Base-by-base conservation (phyloP, 169 alveolate species). In the Blepharisma undulans region DNA sequence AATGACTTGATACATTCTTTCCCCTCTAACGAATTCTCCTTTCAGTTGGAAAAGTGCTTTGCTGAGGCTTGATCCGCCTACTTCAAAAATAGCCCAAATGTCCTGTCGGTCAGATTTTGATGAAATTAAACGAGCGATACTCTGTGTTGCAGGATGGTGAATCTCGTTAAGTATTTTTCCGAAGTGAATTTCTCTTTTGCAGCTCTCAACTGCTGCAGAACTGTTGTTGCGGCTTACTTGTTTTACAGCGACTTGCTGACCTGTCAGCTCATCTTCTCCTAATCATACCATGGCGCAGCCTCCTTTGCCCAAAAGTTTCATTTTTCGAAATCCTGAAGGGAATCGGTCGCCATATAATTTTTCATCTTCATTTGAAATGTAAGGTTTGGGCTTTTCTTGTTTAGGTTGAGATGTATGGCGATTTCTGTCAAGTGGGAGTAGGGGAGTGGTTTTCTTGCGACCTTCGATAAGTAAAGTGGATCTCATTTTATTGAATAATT, bases 261-360 rank as follows among this genome's bases (percentile, higher is more conserved):
- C 87, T 21, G 92, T 77, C 36, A 78, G 81, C 29, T 71, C 79
- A 76, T 89, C 89, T 87, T 90, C 82, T 33, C 95, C 96, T 1
- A 95, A 92, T 97, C 98, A 97, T 30, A 97, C 98, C 14, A 95
- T 88, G 21, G 98, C 98, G 92, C 97, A 97, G 21, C 98, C 98
- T 59, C 98, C 98, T 91, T 92, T 93, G 76, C 97, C 97, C 87
- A 95, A 92, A 30, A 92, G 87, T 88, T 90, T 89, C 60, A 92
- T 78, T 91, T 92, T 93, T 21, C 72, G 22, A 93, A 92, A 95
- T 29, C 93, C 94, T 85, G 90, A 84, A 91, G 92, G 89, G 30
- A 78, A 89, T 79, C 97, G 87, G 34, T 92, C 91, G 29, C 97
- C 95, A 78, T 88, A 94, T 29, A 89, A 88, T 84, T 89, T 93